Evolutionary conservation across 2,329 filamentous ascomycete genomes (phyloP).

Genomic region (Talaromyces albobiverticillius): DNA sequence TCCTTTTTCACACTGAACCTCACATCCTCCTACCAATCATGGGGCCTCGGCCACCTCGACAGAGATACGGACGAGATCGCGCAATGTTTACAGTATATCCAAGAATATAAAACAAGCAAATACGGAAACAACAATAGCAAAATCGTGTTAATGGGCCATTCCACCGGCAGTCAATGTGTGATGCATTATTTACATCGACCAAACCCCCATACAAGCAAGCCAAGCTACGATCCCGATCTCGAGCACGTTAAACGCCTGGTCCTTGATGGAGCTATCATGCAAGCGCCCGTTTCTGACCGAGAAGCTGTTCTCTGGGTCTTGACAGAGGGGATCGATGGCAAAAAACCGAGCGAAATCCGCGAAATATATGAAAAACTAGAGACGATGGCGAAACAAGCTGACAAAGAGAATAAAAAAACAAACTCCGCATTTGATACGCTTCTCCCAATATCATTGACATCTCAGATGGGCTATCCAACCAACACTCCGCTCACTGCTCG

Average conservation of each 20-base stretch:
- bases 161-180: constrained; percentile 60
- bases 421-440: constrained; percentile 11
- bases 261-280: constrained; percentile 68
- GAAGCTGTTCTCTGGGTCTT: constrained; percentile 55
- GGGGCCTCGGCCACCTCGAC: constrained; percentile 9
- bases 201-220: constrained; percentile 21
- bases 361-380: constrained; percentile 44
- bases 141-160: constrained; percentile 60
- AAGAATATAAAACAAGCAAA: constrained; percentile 10
- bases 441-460: constrained; percentile 22
- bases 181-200: constrained; percentile 53
- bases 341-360: constrained; percentile 36
- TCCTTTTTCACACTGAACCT: constrained; percentile 43
- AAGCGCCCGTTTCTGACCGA: constrained; percentile 71
- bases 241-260: constrained; percentile 39
- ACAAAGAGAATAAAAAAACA: background rate
- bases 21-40: constrained; percentile 31
- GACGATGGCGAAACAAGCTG: constrained; percentile 5
- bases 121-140: constrained; percentile 39
- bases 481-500: constrained; percentile 46
- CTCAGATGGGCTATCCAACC: constrained; percentile 23
- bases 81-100: constrained; percentile 12
- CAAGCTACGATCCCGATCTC: constrained; percentile 23
- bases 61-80: constrained; percentile 13
- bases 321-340: constrained; percentile 14